Conservation (phyloP, 306 rosid species). For the Quercus suber region DNA sequence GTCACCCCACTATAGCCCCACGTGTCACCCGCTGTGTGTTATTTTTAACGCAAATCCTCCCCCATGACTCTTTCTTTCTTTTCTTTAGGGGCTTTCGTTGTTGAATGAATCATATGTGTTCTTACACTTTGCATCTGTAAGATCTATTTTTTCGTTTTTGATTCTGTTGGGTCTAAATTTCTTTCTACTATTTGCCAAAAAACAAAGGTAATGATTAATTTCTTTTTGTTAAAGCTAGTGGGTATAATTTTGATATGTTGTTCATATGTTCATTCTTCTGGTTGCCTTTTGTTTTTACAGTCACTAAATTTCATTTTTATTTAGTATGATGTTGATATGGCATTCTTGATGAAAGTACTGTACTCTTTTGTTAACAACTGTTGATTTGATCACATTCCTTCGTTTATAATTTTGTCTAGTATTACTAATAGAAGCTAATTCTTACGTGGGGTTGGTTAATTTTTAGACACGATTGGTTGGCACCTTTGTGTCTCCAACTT, state of each 20-base stretch:
- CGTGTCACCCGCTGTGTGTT: not conserved
- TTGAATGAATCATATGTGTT: not conserved
- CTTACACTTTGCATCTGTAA: not conserved
- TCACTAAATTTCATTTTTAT: too few relatives aligned
- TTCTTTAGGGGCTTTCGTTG: conserved; percentile 3
- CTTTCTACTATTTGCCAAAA: too few relatives aligned
- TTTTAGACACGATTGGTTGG: too few relatives aligned
- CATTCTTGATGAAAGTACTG: not conserved
- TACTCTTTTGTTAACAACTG: not conserved
- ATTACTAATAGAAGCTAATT: too few relatives aligned
- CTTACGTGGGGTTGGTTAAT: too few relatives aligned
- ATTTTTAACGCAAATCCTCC: not conserved
- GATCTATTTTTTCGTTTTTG: not conserved
- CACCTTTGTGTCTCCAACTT: too few relatives aligned
- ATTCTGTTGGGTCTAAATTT: too few relatives aligned
- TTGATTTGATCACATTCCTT: too few relatives aligned
- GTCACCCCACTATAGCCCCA: not conserved
- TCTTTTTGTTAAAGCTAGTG: not conserved
- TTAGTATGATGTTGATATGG: not conserved
- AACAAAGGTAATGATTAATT: too few relatives aligned
- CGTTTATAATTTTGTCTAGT: too few relatives aligned
- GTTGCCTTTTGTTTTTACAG: too few relatives aligned
- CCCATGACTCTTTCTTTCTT: not conserved
- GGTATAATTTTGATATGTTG: not conserved
- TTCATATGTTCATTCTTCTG: not conserved